These are phyloP conservation scores for Cutaneotrichosporon sp. DNA, from an alignment of 1,284 basidiomycete genomes.

Conservation along the genomic window DNA sequence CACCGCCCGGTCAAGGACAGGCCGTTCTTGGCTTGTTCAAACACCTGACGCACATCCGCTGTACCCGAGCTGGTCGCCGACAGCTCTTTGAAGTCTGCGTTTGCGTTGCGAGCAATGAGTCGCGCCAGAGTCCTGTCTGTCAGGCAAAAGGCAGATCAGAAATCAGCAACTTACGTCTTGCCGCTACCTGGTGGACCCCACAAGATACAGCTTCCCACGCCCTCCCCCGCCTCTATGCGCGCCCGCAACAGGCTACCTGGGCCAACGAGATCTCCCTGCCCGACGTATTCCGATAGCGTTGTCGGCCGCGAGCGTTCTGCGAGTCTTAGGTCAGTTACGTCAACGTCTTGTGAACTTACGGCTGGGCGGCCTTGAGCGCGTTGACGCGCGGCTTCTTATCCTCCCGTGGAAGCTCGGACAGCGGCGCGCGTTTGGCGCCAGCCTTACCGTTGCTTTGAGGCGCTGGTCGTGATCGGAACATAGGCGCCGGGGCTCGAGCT, in stretches of 20 bases:
- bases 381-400: conserved; percentile 30
- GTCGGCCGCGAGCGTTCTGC: conserved; percentile 50
- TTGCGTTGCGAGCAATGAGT: conserved; percentile 44
- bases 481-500: background rate
- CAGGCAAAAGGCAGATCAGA: background rate
- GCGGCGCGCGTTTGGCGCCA: conserved; percentile 5
- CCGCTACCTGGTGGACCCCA: conserved; percentile 53
- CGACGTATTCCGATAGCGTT: conserved; percentile 39
- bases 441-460: background rate
- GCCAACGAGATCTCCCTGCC: conserved; percentile 49
- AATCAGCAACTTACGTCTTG: conserved; percentile 41
- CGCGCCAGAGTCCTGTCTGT: conserved; percentile 42
- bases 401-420: conserved; percentile 1
- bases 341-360: conserved; percentile 32
- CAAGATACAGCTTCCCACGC: conserved; percentile 49
- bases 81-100: conserved; percentile 70
- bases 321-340: conserved; percentile 31
- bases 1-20: conserved; percentile 69
- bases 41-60: conserved; percentile 72
- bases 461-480: background rate
- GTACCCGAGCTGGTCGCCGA: conserved; percentile 72
- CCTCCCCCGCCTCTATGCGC: conserved; percentile 45
- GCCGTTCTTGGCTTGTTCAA: conserved; percentile 74
- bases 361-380: conserved; percentile 46
- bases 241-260: conserved; percentile 46